Conservation (phyloP, 768 basidiomycete genomes). For the Lactifluus subvellereus region DNA sequence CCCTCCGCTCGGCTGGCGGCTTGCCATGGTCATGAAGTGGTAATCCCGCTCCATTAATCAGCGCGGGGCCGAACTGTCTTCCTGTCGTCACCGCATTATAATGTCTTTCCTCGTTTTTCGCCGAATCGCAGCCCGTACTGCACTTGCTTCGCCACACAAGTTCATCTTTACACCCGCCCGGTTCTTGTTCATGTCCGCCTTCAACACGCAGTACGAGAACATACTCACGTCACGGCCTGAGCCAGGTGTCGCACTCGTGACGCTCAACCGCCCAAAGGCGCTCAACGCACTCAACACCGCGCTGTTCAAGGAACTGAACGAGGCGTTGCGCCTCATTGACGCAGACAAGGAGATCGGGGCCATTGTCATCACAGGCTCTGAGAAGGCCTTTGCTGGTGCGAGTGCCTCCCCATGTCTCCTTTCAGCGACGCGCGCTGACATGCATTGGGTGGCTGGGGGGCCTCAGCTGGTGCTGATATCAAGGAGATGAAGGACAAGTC, state of each 20-base stretch:
- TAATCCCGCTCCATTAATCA: not conserved
- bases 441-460: not conserved
- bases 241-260: slow-evolving; percentile 69
- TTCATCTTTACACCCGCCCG: slow-evolving; percentile 26
- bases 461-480: slow-evolving; percentile 89
- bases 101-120: slow-evolving; percentile 4
- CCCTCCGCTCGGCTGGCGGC: no score
- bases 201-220: slow-evolving; percentile 45
- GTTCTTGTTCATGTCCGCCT: slow-evolving; percentile 51
- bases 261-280: slow-evolving; percentile 84
- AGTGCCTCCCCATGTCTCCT: not conserved
- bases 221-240: slow-evolving; percentile 67
- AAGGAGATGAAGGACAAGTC: slow-evolving; percentile 98
- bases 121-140: not conserved
- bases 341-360: slow-evolving; percentile 68
- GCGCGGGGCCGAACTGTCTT: no score
- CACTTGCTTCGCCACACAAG: not conserved
- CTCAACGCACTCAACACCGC: slow-evolving; percentile 82
- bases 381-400: slow-evolving; percentile 89
- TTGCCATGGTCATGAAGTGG: no score
- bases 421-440: not conserved
- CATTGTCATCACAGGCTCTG: slow-evolving; percentile 88
- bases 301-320: slow-evolving; percentile 76
- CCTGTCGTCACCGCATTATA: not conserved
- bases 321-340: slow-evolving; percentile 52